Evolutionary conservation across 306 rosid species (phyloP).

Genomic region (Carpinus viminea): DNA sequence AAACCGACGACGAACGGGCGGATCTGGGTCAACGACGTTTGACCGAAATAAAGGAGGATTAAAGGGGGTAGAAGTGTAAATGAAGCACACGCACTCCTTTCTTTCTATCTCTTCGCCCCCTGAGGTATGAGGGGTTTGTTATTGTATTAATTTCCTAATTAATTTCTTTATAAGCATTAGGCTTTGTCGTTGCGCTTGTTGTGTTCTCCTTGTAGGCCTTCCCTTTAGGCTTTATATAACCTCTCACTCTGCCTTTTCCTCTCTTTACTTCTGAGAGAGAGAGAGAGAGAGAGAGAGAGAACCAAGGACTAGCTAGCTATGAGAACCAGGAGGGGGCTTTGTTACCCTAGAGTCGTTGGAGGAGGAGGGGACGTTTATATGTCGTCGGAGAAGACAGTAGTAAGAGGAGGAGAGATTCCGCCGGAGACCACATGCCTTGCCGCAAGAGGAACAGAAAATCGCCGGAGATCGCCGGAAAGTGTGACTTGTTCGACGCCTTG

Average conservation of each 20-base stretch:
- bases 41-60: constrained; percentile 41
- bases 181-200: constrained; percentile 49
- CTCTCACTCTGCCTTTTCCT: constrained; percentile 9
- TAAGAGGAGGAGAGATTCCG: constrained; percentile 43
- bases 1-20: constrained; percentile 32
- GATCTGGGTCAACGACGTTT: constrained; percentile 70
- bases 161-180: constrained; percentile 31
- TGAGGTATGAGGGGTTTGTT: not conserved
- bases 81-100: constrained; percentile 1
- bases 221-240: constrained; percentile 22
- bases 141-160: constrained; percentile 16
- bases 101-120: not conserved
- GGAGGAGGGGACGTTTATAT: constrained; percentile 5
- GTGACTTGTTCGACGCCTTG: constrained; percentile 60
- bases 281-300: not conserved
- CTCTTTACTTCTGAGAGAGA: constrained; percentile 23
- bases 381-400: constrained; percentile 19
- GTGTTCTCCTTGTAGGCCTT: constrained; percentile 29
- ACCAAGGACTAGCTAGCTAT: constrained; percentile 32
- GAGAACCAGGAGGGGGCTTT: constrained; percentile 65
- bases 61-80: constrained; percentile 31
- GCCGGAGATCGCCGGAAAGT: constrained; percentile 16
- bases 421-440: constrained; percentile 18
- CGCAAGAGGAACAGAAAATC: constrained; percentile 46
- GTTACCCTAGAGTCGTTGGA: constrained; percentile 40